These are phyloP conservation scores for Phylloporus rhodoxanthus DNA, from an alignment of 768 basidiomycete genomes.

Conservation along the genomic window DNA sequence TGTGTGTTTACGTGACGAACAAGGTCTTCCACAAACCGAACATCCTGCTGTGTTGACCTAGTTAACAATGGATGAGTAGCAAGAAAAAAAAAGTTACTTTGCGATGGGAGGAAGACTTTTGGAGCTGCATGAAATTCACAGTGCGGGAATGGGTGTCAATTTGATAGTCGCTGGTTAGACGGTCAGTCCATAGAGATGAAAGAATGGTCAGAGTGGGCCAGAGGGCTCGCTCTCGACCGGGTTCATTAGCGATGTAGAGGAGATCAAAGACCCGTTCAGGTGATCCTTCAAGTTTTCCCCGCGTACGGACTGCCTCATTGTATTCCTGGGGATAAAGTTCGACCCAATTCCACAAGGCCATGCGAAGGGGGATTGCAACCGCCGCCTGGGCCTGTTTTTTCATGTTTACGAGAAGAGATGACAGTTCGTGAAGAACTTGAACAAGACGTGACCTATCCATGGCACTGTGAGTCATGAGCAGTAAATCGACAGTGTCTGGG, in stretches of 20 bases:
- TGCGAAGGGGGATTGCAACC: constrained; percentile 65
- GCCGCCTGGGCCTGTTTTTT: constrained; percentile 65
- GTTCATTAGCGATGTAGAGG: constrained; percentile 46
- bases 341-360: constrained; percentile 89
- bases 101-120: constrained; percentile 28
- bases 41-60: constrained; percentile 30
- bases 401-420: constrained; percentile 79
- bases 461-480: constrained; percentile 71
- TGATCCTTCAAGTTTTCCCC: constrained; percentile 68
- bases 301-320: constrained; percentile 58
- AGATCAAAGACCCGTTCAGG: constrained; percentile 86
- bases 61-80: background rate
- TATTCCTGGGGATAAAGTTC: constrained; percentile 73
- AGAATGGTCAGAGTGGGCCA: constrained; percentile 82
- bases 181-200: constrained; percentile 69
- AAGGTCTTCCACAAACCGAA: constrained; percentile 58
- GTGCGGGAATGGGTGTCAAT: constrained; percentile 31
- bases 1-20: constrained; percentile 49
- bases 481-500: constrained; percentile 68
- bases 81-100: constrained; percentile 17
- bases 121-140: constrained; percentile 25
- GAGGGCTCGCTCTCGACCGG: constrained; percentile 46
- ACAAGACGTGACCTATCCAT: constrained; percentile 65
- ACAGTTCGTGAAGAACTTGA: constrained; percentile 71
- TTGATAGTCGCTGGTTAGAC: constrained; percentile 55